phyloP scores from a whole-genome alignment of 163 green algal genomes.

The Prototheca cutis region DNA sequence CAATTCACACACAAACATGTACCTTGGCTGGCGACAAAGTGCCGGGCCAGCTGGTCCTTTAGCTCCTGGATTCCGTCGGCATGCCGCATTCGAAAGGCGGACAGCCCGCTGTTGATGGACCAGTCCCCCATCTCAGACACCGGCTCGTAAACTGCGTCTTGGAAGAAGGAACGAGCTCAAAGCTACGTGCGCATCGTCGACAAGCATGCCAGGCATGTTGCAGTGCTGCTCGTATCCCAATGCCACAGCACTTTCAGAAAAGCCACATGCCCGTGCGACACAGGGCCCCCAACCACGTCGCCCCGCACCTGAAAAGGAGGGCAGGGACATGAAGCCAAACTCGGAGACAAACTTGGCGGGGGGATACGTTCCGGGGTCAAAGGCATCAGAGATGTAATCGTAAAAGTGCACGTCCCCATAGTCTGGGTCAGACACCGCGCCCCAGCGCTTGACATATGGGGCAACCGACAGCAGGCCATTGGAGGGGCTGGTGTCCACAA shows the following conservation, averaged over 20 bases:
- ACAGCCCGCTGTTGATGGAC: constrained; percentile 25
- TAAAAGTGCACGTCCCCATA: constrained; percentile 53
- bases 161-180: too few species aligned
- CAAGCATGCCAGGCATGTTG: too few species aligned
- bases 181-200: too few species aligned
- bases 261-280: too few species aligned
- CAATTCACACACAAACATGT: too few species aligned
- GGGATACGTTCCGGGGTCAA: constrained; percentile 33
- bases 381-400: constrained; percentile 28
- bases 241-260: too few species aligned
- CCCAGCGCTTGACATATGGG: constrained; percentile 42
- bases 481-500: constrained; percentile 35
- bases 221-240: too few species aligned
- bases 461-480: constrained; percentile 27
- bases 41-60: constrained; percentile 31
- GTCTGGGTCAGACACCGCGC: constrained; percentile 12
- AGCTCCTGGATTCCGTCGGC: constrained; percentile 34
- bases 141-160: constrained; percentile 5
- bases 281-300: too few species aligned
- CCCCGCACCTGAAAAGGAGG: constrained; percentile 27
- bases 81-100: constrained; percentile 36
- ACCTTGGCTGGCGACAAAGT: constrained; percentile 38
- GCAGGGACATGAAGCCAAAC: constrained; percentile 54
- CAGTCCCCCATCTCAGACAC: constrained; percentile 29
- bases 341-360: constrained; percentile 57